These are phyloP conservation scores for Pseudogymnoascus sp. DNA, from an alignment of 2,329 filamentous ascomycete species.

Conservation along the genomic window DNA sequence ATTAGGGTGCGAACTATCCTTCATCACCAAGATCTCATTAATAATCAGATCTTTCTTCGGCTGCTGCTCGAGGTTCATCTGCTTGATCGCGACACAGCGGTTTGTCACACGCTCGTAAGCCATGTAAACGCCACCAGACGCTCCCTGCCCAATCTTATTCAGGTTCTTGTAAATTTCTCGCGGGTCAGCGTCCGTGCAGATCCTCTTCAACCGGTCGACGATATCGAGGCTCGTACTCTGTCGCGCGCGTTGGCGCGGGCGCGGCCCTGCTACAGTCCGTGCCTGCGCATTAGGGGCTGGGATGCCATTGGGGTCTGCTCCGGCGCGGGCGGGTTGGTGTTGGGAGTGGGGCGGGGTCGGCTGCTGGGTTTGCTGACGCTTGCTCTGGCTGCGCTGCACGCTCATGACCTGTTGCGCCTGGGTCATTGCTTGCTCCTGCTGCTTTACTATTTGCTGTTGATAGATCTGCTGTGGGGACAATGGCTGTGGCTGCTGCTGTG, in stretches of 20 bases:
- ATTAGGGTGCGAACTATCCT: constrained; percentile 95
- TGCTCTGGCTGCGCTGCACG: constrained; percentile 65
- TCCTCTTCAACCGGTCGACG: constrained; percentile 71
- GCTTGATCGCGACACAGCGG: constrained; percentile 92
- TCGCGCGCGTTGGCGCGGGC: constrained; percentile 68
- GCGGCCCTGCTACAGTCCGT: constrained; percentile 43
- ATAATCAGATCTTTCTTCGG: constrained; percentile 99
- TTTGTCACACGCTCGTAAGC: constrained; percentile 80
- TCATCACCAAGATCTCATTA: constrained; percentile 99
- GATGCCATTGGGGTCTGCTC: constrained; percentile 31
- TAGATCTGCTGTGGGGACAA: constrained; percentile 35
- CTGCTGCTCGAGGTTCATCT: constrained; percentile 98
- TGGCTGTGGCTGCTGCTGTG: constrained; percentile 24
- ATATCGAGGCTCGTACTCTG: constrained; percentile 79
- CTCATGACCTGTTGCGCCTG: constrained; percentile 70
- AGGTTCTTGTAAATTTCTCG: constrained; percentile 78
- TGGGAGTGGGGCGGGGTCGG: constrained; percentile 46
- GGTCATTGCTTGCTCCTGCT: constrained; percentile 77
- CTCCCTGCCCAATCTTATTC: constrained; percentile 94
- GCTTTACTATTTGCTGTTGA: constrained; percentile 59
- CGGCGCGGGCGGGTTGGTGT: constrained; percentile 33
- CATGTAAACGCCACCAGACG: constrained; percentile 90
- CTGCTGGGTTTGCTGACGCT: constrained; percentile 50
- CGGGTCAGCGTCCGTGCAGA: constrained; percentile 85
- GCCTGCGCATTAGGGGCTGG: constrained; percentile 28